Conservation (phyloP, 2,329 filamentous ascomycete species). For the Claviceps capensis region DNA sequence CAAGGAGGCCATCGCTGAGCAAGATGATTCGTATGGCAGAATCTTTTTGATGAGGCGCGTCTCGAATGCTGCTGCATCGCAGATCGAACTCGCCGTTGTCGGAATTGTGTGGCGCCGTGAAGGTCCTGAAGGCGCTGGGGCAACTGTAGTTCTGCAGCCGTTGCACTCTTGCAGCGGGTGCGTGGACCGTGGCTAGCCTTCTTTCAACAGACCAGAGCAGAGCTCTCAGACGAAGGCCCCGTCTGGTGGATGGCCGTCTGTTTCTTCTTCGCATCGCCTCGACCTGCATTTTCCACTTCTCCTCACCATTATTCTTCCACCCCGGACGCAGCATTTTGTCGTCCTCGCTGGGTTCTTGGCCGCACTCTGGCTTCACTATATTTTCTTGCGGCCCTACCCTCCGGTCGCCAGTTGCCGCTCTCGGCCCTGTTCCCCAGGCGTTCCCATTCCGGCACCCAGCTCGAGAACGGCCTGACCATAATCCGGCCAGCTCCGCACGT, state of each 20-base stretch:
- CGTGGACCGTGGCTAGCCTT: no score
- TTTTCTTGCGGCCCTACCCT: not conserved
- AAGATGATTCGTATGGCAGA: no score
- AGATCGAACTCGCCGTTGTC: no score
- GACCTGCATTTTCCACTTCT: constrained; percentile 1
- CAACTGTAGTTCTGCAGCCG: no score
- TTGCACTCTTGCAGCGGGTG: no score
- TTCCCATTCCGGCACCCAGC: not conserved
- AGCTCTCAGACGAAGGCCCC: not conserved
- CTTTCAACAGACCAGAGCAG: not conserved
- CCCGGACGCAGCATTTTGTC: not conserved
- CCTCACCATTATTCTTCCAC: not conserved
- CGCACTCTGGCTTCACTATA: not conserved
- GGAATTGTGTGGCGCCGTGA: no score
- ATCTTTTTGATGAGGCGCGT: no score
- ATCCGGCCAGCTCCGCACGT: not conserved
- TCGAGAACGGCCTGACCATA: not conserved
- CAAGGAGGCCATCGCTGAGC: no score
- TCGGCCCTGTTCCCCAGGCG: not conserved
- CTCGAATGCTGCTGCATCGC: no score
- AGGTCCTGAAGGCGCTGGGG: no score
- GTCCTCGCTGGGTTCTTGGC: not conserved
- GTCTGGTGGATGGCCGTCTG: not conserved
- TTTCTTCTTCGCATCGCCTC: constrained; percentile 2
- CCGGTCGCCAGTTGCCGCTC: not conserved